phyloP scores from a whole-genome alignment of 1,139 yeast species.

The Yamadazyma epiphylla region DNA sequence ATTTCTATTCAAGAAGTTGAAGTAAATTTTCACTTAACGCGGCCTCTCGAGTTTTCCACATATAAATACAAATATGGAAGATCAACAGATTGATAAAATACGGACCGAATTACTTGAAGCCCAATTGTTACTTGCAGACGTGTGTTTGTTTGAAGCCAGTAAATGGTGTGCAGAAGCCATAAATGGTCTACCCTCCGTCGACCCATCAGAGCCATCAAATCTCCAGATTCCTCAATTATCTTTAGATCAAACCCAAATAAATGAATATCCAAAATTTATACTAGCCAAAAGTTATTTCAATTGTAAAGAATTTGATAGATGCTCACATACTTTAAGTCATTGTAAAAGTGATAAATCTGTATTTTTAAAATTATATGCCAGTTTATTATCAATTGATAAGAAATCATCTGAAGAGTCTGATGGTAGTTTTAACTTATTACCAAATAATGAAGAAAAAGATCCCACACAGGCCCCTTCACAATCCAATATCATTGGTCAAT shows the following conservation, averaged over 20 bases:
- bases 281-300: slow-evolving; percentile 76
- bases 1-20: no score
- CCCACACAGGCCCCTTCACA: slow-evolving; percentile 2
- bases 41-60: no score
- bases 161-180: slow-evolving; percentile 86
- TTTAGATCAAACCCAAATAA: slow-evolving; percentile 24
- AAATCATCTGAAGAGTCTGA: slow-evolving; percentile 70
- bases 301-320: slow-evolving; percentile 82
- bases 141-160: slow-evolving; percentile 63
- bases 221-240: slow-evolving; percentile 4
- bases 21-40: no score
- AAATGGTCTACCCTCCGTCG: slow-evolving; percentile 29
- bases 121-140: slow-evolving; percentile 20
- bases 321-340: slow-evolving; percentile 54
- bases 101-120: slow-evolving; percentile 12
- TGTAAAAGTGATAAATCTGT: slow-evolving; percentile 53
- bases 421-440: slow-evolving; percentile 41
- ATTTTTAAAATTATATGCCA: slow-evolving; percentile 67
- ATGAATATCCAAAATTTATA: slow-evolving; percentile 31
- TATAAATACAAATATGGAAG: no score
- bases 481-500: slow-evolving; percentile 8
- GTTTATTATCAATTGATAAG: slow-evolving; percentile 71
- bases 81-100: slow-evolving; percentile 13
- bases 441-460: slow-evolving; percentile 5
- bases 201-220: background rate